Evolutionary conservation across 768 basidiomycete species (phyloP).

Genomic region (Podaxis sp.): DNA sequence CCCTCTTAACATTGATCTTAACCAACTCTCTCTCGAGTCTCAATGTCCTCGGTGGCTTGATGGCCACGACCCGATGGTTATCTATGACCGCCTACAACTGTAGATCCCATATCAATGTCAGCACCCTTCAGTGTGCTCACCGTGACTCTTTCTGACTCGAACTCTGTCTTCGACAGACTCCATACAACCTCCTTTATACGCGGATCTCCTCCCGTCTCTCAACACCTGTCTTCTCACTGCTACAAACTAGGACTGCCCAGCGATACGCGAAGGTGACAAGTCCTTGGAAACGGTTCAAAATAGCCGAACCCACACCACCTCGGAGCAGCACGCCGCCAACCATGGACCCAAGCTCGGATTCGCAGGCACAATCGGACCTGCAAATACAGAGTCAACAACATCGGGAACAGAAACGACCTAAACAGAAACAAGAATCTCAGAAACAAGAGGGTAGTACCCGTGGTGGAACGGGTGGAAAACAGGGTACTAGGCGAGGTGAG

Average conservation of each 20-base stretch:
- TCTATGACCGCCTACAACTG: neutral
- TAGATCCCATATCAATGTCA: neutral
- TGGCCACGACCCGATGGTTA: no score
- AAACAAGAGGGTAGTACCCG: neutral
- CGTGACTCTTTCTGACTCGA: no score
- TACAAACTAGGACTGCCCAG: neutral
- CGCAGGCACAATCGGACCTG: neutral
- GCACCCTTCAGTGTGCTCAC: no score
- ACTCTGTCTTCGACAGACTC: no score
- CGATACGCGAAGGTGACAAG: neutral
- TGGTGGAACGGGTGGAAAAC: constrained; percentile 3
- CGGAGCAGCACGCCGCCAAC: neutral
- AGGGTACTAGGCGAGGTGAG: neutral
- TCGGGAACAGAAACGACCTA: neutral
- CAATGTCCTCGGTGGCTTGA: neutral
- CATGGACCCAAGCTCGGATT: neutral
- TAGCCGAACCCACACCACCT: neutral
- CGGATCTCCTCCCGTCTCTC: neutral
- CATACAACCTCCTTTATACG: no score
- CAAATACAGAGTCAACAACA: neutral
- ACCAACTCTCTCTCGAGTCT: neutral
- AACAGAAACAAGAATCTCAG: constrained; percentile 1
- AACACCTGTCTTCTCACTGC: neutral
- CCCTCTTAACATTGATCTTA: neutral
- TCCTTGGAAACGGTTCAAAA: neutral